phyloP scores from a whole-genome alignment of 2,329 filamentous ascomycete species.

The Ophiostoma fasciatum region DNA sequence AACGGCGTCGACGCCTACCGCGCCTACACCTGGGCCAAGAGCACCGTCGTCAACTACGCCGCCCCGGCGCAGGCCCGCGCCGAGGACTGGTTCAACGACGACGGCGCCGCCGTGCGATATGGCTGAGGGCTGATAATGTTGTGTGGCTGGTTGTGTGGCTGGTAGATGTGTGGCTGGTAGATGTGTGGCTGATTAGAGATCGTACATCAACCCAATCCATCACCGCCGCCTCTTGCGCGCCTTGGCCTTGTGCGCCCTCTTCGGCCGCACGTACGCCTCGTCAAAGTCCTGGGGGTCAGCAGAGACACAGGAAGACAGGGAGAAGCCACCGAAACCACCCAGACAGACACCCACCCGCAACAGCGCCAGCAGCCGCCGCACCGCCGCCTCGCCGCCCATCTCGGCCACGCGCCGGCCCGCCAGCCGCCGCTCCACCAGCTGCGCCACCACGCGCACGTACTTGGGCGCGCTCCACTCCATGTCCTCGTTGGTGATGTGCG shows the following conservation, averaged over 20 bases:
- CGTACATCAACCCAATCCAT: too few relatives aligned
- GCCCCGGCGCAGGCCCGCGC: constrained; percentile 29
- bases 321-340: too few relatives aligned
- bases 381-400: constrained; percentile 11
- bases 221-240: too few relatives aligned
- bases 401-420: constrained; percentile 8
- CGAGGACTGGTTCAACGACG: constrained; percentile 57
- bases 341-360: too few relatives aligned
- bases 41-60: constrained; percentile 56
- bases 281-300: too few relatives aligned
- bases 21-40: constrained; percentile 46
- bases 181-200: too few relatives aligned
- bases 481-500: constrained; percentile 19
- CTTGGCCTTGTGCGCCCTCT: background rate
- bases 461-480: constrained; percentile 15
- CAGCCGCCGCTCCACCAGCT: constrained; percentile 10
- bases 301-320: too few relatives aligned
- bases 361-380: constrained; percentile 8
- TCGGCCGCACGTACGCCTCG: background rate
- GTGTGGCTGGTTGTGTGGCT: too few relatives aligned
- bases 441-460: constrained; percentile 12
- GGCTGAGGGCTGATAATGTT: constrained; percentile 24
- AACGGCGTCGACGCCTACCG: constrained; percentile 52
- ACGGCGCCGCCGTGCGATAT: constrained; percentile 41
- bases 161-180: too few relatives aligned